These are phyloP conservation scores for Populus pruinosa DNA, from an alignment of 345 rosid species.

Conservation along the genomic window DNA sequence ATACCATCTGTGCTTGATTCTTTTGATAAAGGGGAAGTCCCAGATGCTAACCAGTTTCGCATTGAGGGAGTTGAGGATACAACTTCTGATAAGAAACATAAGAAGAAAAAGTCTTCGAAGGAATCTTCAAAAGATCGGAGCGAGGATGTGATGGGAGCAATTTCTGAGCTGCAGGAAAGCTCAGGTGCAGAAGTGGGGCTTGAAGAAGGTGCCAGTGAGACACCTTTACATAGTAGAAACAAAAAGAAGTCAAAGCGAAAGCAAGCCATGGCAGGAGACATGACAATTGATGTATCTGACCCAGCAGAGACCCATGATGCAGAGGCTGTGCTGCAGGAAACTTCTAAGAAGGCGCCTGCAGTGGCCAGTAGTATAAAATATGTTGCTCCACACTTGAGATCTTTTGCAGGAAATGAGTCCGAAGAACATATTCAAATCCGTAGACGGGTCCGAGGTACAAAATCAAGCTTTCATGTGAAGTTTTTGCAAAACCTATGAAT, in stretches of 20 bases:
- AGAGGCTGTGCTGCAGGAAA: constrained; percentile 8
- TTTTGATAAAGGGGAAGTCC: constrained; percentile 14
- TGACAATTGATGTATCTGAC: constrained; percentile 6
- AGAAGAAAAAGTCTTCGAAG: constrained; percentile 2
- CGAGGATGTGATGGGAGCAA: constrained; percentile 6
- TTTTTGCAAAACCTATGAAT: constrained; percentile 3
- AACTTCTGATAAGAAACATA: constrained; percentile 4
- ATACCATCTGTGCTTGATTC: constrained; percentile 42
- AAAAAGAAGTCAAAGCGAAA: constrained; percentile 34
- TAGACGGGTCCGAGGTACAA: constrained; percentile 67
- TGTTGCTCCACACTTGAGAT: constrained; percentile 73
- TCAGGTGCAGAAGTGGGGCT: constrained; percentile 7
- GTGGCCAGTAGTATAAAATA: constrained; percentile 43
- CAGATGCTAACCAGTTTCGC: constrained; percentile 17
- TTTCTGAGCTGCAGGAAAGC: constrained; percentile 5
- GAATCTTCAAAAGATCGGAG: constrained; percentile 2
- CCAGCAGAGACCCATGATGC: constrained; percentile 9
- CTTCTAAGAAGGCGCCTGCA: constrained; percentile 1
- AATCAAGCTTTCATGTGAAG: constrained; percentile 10
- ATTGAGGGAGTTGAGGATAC: not conserved
- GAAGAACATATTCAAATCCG: constrained; percentile 70
- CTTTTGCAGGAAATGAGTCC: constrained; percentile 47
- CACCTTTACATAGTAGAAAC: not conserved
- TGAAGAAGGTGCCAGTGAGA: constrained; percentile 3
- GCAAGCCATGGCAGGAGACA: constrained; percentile 23